Percentiles rank a stretch among this genome's conserved stretches.
Evolutionary conservation across 2,329 filamentous ascomycete genomes (phyloP).

Genomic region (Fusarium pseudoanthophilum): DNA sequence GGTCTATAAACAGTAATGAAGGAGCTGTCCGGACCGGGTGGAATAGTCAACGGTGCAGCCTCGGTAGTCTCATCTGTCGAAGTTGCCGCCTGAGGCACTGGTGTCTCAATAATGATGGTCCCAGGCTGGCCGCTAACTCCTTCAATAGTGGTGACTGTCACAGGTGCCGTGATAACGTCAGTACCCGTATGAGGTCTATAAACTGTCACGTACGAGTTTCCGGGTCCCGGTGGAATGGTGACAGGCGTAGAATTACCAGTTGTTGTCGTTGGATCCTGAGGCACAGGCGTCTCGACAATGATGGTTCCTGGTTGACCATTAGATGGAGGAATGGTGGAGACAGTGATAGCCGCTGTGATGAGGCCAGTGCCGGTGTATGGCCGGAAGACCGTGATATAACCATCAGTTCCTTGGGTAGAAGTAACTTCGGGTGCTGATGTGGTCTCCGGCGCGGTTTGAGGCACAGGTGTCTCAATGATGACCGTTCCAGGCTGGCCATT

Average conservation of each 20-base stretch:
- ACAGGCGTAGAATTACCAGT: background rate
- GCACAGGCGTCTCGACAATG: constrained; percentile 22
- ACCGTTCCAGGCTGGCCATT: constrained; percentile 21
- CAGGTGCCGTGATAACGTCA: constrained; percentile 15
- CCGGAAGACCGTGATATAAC: constrained; percentile 21
- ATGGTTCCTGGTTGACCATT: constrained; percentile 23
- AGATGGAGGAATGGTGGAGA: constrained; percentile 20
- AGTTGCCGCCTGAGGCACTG: background rate
- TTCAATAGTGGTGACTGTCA: constrained; percentile 24
- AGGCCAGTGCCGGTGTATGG: constrained; percentile 17
- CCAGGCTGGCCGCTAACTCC: constrained; percentile 15
- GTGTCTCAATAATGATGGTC: constrained; percentile 25
- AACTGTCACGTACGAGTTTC: constrained; percentile 24
- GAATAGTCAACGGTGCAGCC: constrained; percentile 7
- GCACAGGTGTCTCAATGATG: constrained; percentile 29
- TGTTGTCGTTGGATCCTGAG: background rate
- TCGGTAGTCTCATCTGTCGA: background rate
- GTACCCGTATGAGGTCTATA: constrained; percentile 27
- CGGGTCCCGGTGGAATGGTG: constrained; percentile 19
- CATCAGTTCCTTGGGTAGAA: constrained; percentile 17
- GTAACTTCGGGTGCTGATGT: background rate
- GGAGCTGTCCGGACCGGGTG: constrained; percentile 12
- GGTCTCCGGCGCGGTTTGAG: constrained; percentile 2
- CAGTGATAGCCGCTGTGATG: constrained; percentile 9
- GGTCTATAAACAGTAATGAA: constrained; percentile 30